These are phyloP conservation scores for Alternaria sp. DNA, from an alignment of 2,329 filamentous ascomycete genomes.

Conservation along the genomic window DNA sequence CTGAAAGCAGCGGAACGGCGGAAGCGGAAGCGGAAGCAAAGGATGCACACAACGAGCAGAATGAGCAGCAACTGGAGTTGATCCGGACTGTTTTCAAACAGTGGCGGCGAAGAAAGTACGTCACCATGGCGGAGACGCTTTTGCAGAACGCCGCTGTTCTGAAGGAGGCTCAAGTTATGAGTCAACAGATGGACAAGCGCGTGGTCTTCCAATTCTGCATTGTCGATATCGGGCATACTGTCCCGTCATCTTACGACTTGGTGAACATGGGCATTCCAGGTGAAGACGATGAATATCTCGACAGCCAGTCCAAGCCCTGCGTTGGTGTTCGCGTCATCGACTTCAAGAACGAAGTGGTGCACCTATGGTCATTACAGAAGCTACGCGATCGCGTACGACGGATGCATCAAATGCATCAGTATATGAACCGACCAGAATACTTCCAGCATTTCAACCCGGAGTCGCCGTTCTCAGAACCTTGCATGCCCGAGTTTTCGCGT, in stretches of 20 bases:
- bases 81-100: slow-evolving; percentile 71
- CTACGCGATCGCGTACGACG: slow-evolving; percentile 83
- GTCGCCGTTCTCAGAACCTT: slow-evolving; percentile 90
- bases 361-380: slow-evolving; percentile 94
- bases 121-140: slow-evolving; percentile 91
- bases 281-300: slow-evolving; percentile 83
- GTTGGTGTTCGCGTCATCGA: slow-evolving; percentile 90
- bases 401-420: slow-evolving; percentile 98
- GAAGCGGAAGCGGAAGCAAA: slow-evolving; percentile 12
- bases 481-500: slow-evolving; percentile 89
- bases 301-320: slow-evolving; percentile 84
- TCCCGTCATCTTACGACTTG: slow-evolving; percentile 95
- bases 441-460: slow-evolving; percentile 89
- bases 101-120: slow-evolving; percentile 86
- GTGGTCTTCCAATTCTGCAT: slow-evolving; percentile 95
- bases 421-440: slow-evolving; percentile 93
- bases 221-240: slow-evolving; percentile 83
- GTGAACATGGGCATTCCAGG: slow-evolving; percentile 88
- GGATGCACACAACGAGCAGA: slow-evolving; percentile 48
- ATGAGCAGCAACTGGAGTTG: slow-evolving; percentile 72
- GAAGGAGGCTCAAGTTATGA: slow-evolving; percentile 98
- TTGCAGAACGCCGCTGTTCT: slow-evolving; percentile 84
- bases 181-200: slow-evolving; percentile 90
- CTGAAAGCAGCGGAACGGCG: slow-evolving; percentile 49
- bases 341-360: slow-evolving; percentile 83